A percentile compares a stretch with the other conserved stretches of the same genome.
These are phyloP conservation scores for Phanerochaete sordida DNA, from an alignment of 768 basidiomycete species.

Conservation along the genomic window DNA sequence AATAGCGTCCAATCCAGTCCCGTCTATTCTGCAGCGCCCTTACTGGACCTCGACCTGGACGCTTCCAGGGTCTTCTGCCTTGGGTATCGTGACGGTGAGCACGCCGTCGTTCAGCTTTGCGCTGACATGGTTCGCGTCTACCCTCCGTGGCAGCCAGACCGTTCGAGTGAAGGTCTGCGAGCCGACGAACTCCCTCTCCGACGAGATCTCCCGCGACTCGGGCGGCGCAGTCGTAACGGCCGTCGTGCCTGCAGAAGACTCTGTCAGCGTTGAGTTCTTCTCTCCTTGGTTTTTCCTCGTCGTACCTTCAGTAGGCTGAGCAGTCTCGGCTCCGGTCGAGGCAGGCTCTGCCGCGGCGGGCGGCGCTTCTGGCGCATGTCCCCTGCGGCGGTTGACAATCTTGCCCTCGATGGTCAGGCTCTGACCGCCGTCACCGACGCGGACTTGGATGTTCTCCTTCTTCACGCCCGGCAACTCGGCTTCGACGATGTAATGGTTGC, in stretches of 20 bases:
- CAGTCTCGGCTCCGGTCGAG: conserved; percentile 19
- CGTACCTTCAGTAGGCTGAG: conserved; percentile 21
- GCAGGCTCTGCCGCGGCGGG: conserved; percentile 6
- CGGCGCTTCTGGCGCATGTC: neutral
- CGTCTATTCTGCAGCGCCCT: neutral
- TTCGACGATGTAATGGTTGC: conserved; percentile 62
- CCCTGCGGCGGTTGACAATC: conserved; percentile 31
- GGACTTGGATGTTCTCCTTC: conserved; percentile 71
- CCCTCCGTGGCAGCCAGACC: conserved; percentile 64
- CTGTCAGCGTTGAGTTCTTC: conserved; percentile 12
- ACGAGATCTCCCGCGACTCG: conserved; percentile 44
- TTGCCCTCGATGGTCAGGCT: conserved; percentile 74
- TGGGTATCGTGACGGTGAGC: conserved; percentile 58
- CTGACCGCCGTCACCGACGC: conserved; percentile 65
- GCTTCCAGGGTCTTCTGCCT: conserved; percentile 54
- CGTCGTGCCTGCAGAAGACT: conserved; percentile 11
- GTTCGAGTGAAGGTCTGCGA: conserved; percentile 62
- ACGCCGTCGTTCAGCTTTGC: conserved; percentile 71
- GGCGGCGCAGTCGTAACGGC: conserved; percentile 19
- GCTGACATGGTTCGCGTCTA: conserved; percentile 52
- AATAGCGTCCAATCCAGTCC: neutral
- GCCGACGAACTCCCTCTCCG: conserved; percentile 58
- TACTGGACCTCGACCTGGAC: conserved; percentile 44
- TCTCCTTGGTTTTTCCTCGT: neutral
- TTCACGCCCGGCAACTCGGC: conserved; percentile 78